Percentiles rank a stretch among this genome's conserved stretches.
Conservation (phyloP, 2,329 filamentous ascomycete genomes). For the Trichoderma sp. region DNA sequence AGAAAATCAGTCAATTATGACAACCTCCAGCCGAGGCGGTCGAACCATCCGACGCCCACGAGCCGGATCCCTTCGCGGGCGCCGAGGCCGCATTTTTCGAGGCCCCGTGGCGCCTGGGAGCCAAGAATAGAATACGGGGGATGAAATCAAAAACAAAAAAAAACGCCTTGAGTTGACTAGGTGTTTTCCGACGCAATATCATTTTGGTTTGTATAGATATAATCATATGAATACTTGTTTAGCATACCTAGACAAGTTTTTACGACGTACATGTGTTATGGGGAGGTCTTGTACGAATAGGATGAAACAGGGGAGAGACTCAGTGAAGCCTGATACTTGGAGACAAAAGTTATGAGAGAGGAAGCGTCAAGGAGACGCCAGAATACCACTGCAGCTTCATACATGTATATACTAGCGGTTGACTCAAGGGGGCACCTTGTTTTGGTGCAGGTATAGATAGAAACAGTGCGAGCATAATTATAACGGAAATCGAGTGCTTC, state of each 20-base stretch:
- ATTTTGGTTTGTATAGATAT: constrained; percentile 9
- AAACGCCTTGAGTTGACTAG: not conserved
- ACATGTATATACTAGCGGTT: not conserved
- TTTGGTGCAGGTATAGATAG: not conserved
- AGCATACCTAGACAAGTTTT: not conserved
- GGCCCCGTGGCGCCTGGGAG: not conserved
- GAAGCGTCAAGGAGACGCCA: not conserved
- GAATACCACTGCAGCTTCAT: not conserved
- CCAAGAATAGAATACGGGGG: not conserved
- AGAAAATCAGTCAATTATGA: not conserved
- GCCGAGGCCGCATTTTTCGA: constrained; percentile 29
- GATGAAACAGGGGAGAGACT: not conserved
- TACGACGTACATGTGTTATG: not conserved
- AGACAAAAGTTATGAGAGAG: not conserved
- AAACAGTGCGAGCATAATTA: not conserved
- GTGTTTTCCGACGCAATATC: not conserved
- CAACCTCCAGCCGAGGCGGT: constrained; percentile 18
- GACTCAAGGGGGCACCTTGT: not conserved
- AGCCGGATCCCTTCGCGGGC: constrained; percentile 31
- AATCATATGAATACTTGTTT: constrained; percentile 1
- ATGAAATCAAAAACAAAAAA: not conserved
- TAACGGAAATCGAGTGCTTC: constrained; percentile 4
- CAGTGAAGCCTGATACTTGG: not conserved
- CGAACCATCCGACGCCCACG: constrained; percentile 33
- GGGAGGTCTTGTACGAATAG: not conserved